Conservation (phyloP, 2,329 filamentous ascomycete genomes). For the Chaetomiaceae sp. region DNA sequence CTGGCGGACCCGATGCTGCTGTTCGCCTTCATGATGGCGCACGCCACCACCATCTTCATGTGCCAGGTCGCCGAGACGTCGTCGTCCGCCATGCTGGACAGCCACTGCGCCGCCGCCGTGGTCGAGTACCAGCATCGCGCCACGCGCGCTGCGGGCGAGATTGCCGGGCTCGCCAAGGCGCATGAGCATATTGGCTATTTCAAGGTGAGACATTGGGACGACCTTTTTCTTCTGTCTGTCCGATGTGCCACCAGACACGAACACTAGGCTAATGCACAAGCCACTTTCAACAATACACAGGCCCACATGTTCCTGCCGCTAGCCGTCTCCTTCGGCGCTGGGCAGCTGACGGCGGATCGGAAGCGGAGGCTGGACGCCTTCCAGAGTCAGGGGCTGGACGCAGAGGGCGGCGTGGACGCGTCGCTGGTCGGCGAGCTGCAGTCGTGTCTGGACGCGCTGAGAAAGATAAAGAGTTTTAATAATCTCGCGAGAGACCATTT, state of each 20-base stretch:
- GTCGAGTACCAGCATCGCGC: conserved; percentile 15
- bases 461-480: conserved; percentile 24
- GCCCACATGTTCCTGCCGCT: conserved; percentile 23
- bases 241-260: background rate
- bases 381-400: background rate
- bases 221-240: background rate
- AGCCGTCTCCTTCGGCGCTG: conserved; percentile 16
- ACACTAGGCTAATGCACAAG: conserved; percentile 8
- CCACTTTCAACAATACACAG: conserved; percentile 14
- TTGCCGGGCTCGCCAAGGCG: conserved; percentile 18
- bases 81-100: conserved; percentile 4
- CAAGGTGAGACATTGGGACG: conserved; percentile 19
- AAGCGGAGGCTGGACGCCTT: background rate
- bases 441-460: conserved; percentile 17
- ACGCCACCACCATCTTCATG: conserved; percentile 19
- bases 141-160: conserved; percentile 19
- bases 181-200: conserved; percentile 24
- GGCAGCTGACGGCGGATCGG: conserved; percentile 10
- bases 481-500: conserved; percentile 21
- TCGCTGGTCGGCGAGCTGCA: conserved; percentile 9
- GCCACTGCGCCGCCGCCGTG: conserved; percentile 7
- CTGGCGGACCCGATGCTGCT: conserved; percentile 23
- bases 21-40: conserved; percentile 23
- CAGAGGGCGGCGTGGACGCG: conserved; percentile 1
- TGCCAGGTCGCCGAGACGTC: conserved; percentile 17